phyloP scores from a whole-genome alignment of 495 filamentous ascomycete genomes.

The Daldinia decipiens region DNA sequence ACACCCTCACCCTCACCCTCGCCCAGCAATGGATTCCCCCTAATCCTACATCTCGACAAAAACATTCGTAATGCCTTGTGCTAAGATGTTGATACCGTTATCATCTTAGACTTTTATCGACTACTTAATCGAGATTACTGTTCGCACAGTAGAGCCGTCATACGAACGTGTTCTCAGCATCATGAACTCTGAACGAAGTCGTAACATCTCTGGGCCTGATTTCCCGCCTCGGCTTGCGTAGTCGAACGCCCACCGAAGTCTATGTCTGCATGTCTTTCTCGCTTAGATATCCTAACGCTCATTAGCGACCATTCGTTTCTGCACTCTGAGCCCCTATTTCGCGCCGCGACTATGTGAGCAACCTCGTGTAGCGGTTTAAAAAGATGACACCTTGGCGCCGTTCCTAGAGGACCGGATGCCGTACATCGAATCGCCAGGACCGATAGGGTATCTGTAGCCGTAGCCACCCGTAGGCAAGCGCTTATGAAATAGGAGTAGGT shows the following conservation, averaged over 20 bases:
- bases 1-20: background rate
- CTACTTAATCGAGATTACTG: slow-evolving; percentile 23
- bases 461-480: background rate
- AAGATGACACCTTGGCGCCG: slow-evolving; percentile 29
- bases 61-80: slow-evolving; percentile 1
- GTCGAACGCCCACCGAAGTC: slow-evolving; percentile 3
- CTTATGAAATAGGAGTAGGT: background rate
- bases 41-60: background rate
- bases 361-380: slow-evolving; percentile 19
- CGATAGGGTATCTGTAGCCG: background rate
- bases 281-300: slow-evolving; percentile 6
- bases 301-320: background rate
- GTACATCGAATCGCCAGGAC: background rate
- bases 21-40: background rate
- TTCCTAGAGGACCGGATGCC: slow-evolving; percentile 8
- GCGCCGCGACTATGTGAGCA: background rate
- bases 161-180: slow-evolving; percentile 1
- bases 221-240: slow-evolving; percentile 10
- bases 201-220: slow-evolving; percentile 14
- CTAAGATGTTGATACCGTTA: background rate
- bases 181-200: slow-evolving; percentile 3
- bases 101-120: slow-evolving; percentile 25
- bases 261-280: background rate
- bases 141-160: slow-evolving; percentile 34
- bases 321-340: background rate